These are phyloP conservation scores for Passiflora organensis DNA, from an alignment of 345 rosid species.

Conservation along the genomic window DNA sequence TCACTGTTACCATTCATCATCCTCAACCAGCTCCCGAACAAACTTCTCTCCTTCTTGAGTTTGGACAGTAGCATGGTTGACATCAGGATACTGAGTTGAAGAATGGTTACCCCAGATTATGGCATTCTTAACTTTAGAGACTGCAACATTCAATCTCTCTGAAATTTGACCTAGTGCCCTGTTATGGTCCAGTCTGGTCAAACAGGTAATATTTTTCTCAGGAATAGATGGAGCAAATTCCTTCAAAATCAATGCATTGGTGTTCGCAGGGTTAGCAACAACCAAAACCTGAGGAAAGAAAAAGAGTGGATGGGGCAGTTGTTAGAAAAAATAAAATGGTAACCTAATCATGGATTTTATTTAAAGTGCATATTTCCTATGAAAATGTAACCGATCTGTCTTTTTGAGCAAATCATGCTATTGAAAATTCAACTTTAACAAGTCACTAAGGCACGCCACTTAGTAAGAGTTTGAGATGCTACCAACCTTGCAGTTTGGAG, in stretches of 20 bases:
- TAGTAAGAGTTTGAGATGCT: background rate
- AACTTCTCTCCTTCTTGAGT: slow-evolving; percentile 66
- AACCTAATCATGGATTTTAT: no score
- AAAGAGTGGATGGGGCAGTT: background rate
- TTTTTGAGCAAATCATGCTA: no score
- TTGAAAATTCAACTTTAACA: no score
- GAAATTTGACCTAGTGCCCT: slow-evolving; percentile 98
- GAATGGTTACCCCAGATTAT: slow-evolving; percentile 99
- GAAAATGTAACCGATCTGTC: no score
- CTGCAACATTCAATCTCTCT: slow-evolving; percentile 80
- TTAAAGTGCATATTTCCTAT: no score
- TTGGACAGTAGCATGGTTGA: slow-evolving; percentile 85
- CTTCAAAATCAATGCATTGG: slow-evolving; percentile 94
- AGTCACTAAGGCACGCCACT: no score
- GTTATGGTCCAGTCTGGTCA: slow-evolving; percentile 96
- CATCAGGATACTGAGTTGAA: slow-evolving; percentile 96
- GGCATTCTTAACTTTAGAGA: slow-evolving; percentile 85
- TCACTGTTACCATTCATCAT: slow-evolving; percentile 65
- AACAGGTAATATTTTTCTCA: slow-evolving; percentile 85
- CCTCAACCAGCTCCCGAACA: slow-evolving; percentile 76
- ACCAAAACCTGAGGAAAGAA: slow-evolving; percentile 70
- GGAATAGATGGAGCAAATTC: slow-evolving; percentile 97
- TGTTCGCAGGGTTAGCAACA: slow-evolving; percentile 98
- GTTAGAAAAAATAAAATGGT: background rate
- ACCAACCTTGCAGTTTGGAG: slow-evolving; percentile 57